Conservation (phyloP, 2,329 filamentous ascomycete species). For the Ascochyta viciae-villosae region DNA sequence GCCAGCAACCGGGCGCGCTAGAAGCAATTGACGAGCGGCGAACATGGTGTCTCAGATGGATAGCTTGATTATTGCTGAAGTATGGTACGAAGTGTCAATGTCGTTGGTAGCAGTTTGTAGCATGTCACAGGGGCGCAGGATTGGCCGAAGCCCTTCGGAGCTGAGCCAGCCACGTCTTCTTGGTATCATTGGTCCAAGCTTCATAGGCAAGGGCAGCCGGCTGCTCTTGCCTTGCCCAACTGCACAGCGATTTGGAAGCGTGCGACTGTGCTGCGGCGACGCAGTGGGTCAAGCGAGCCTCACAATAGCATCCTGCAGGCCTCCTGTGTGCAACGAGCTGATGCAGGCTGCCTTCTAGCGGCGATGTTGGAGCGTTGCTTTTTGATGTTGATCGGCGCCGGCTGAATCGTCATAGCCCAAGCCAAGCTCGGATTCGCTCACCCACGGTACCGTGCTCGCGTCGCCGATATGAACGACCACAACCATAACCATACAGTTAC, state of each 20-base stretch:
- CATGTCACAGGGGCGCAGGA: conserved; percentile 1
- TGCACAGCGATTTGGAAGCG: not conserved
- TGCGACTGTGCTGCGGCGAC: not conserved
- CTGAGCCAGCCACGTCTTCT: conserved; percentile 15
- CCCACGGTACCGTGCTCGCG: conserved; percentile 6
- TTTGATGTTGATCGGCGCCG: conserved; percentile 17
- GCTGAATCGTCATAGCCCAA: conserved; percentile 16
- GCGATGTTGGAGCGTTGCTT: conserved; percentile 4
- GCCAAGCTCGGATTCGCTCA: conserved; percentile 12
- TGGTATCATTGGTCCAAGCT: conserved; percentile 4
- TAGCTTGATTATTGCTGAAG: conserved; percentile 3
- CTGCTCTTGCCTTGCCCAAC: not conserved
- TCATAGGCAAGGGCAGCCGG: conserved; percentile 6
- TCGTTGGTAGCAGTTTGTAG: conserved; percentile 13
- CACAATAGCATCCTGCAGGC: not conserved
- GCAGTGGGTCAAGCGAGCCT: conserved; percentile 1
- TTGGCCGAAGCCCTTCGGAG: conserved; percentile 6
- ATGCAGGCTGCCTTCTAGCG: conserved; percentile 12
- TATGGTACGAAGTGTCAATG: conserved; percentile 16
- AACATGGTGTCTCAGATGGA: conserved; percentile 26
- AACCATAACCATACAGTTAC: not conserved
- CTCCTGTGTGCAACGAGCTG: not conserved
- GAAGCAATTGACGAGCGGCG: conserved; percentile 33
- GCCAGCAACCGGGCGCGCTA: conserved; percentile 27
- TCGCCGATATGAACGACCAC: not conserved